Evolutionary conservation across 441 rosid genomes (phyloP), one percentile per base, ranked within the genome.

Genomic region (Jatropha multifida): DNA sequence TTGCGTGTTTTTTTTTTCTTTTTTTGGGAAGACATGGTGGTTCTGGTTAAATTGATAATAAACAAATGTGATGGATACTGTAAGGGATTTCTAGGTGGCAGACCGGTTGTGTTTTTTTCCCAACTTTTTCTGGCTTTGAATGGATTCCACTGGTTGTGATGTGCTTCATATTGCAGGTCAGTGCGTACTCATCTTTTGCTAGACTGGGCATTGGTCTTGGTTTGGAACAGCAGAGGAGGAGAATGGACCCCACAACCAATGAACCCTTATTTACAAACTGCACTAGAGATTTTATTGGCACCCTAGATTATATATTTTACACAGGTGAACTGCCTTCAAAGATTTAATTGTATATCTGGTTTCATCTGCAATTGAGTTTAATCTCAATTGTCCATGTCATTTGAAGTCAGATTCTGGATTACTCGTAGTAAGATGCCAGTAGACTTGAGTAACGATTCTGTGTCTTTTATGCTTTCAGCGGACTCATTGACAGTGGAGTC

Each of bases 261-360:
- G 99, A 96, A 83, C 98, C 99, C 7, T 80, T 91, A 79, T 96
- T 94, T 85, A 94, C 97, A 26, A 90, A 89, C 76, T 96, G 94
- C 86, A 94, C 99, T 20, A 88, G 98, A 81, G 99, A 96, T 81
- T 96, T 94, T 77, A 89, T 91, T 1, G 99, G 99, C 85, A 92
- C 98, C 38, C 85, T 88, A n/a, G 99, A 96, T 87, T 96, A 96
- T 76, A 96, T 96, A 88, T 92, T 96, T 74, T 96, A 96, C 88
- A 92, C 98, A 75, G 99, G 99, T 96, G 79, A 79, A 14, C 46
- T 56, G 74, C 17, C 32, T 32, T 32, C 44, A 32, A 32, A 51
- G n/a, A 32, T 17, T 26, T 32, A 37, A 26, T 42, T 49, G 8
- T 65, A 48, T 69, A 13, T 9, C n/a, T 23, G 63, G 37, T 46